A percentile compares a stretch with the other conserved stretches of the same genome.
These are phyloP conservation scores for Achaetomium macrosporum DNA, from an alignment of 2,329 filamentous ascomycete species.

Conservation along the genomic window DNA sequence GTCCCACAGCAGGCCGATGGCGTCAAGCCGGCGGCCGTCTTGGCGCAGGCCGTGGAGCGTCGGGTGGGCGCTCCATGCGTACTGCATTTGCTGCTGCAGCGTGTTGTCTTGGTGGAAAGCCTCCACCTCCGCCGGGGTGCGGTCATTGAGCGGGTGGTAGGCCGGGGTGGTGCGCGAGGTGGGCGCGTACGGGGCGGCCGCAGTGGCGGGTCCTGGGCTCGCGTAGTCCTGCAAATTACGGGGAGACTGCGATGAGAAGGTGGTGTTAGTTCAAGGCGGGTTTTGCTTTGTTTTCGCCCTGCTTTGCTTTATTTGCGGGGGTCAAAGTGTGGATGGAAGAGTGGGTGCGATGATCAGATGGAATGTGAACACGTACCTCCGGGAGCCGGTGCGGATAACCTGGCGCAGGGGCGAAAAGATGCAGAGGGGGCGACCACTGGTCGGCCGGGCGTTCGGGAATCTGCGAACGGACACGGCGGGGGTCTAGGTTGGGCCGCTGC, in stretches of 20 bases:
- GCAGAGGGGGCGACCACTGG: not conserved
- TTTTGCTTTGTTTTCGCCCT: not conserved
- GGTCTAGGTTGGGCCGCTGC: not conserved
- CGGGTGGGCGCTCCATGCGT: constrained; percentile 7
- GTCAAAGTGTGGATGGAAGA: not conserved
- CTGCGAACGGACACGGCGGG: not conserved
- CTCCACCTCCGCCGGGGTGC: not conserved
- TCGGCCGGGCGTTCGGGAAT: constrained; percentile 8
- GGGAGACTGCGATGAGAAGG: not conserved
- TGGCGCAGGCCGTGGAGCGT: not conserved
- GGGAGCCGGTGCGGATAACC: not conserved
- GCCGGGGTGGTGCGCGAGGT: constrained; percentile 5
- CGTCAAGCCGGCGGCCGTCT: not conserved
- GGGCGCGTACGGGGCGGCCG: not conserved
- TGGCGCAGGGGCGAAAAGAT: not conserved
- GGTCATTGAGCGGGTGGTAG: constrained; percentile 11
- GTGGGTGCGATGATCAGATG: not conserved
- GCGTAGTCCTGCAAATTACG: not conserved
- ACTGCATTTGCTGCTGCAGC: constrained; percentile 2
- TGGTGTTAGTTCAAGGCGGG: not conserved
- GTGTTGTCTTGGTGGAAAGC: constrained; percentile 6
- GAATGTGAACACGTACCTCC: not conserved
- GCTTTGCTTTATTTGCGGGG: not conserved
- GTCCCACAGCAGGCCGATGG: constrained; percentile 18
- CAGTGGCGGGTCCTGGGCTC: not conserved